Percentiles rank a stretch among this genome's conserved stretches.
phyloP scores from a whole-genome alignment of 768 basidiomycete species.

The Panaeolus papilionaceus region DNA sequence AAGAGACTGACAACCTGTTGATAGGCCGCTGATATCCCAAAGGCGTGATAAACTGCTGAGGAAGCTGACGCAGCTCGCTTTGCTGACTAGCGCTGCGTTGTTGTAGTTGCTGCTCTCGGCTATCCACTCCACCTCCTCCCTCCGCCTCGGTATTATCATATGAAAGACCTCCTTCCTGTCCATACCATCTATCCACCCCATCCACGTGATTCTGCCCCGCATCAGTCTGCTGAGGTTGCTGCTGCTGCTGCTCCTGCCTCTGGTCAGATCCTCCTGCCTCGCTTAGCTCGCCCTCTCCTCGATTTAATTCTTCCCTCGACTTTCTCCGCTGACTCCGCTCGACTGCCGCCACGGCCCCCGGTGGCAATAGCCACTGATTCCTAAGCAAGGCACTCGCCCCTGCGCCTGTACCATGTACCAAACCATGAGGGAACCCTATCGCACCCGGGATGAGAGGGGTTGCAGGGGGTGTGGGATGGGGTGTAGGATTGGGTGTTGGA shows the following conservation, averaged over 20 bases:
- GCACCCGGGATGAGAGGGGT: constrained; percentile 54
- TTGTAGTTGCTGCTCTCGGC: background rate
- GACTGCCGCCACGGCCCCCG: background rate
- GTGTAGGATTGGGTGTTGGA: constrained; percentile 78
- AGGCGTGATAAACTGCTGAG: background rate
- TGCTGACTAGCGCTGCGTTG: background rate
- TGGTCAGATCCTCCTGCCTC: background rate
- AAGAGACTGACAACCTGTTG: background rate
- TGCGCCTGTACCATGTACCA: constrained; percentile 13
- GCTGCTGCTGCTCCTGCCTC: background rate
- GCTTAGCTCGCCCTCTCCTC: background rate
- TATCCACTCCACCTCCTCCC: background rate
- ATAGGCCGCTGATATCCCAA: background rate
- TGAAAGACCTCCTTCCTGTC: background rate
- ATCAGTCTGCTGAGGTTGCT: background rate
- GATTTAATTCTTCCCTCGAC: constrained; percentile 6
- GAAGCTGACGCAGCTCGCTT: background rate
- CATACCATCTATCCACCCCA: background rate
- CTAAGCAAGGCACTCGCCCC: constrained; percentile 22
- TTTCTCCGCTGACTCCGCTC: constrained; percentile 12
- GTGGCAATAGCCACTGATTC: constrained; percentile 17
- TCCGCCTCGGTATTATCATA: background rate
- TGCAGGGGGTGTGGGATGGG: constrained; percentile 80
- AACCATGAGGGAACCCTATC: constrained; percentile 13
- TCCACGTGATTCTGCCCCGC: background rate